Evolutionary conservation across 2,329 filamentous ascomycete species (phyloP).

Genomic region (Ophiostoma angusticollis): DNA sequence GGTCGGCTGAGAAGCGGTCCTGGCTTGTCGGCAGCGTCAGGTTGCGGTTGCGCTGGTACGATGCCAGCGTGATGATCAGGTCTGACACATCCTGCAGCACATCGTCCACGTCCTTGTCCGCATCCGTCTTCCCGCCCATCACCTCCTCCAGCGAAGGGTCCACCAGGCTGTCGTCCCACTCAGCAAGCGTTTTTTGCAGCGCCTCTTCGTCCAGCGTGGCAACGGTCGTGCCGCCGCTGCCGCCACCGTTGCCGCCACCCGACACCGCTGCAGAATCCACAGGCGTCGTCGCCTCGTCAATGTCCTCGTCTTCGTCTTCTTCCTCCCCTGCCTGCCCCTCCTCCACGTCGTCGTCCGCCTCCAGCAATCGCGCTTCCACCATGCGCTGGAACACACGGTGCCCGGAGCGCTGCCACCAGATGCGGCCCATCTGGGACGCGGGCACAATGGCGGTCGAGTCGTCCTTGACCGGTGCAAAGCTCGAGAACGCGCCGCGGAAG

Average conservation of each 20-base stretch:
- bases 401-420: slow-evolving; percentile 68
- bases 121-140: slow-evolving; percentile 36
- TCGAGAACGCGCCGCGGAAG: slow-evolving; percentile 66
- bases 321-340: slow-evolving; percentile 29
- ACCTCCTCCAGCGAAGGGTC: slow-evolving; percentile 45
- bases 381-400: slow-evolving; percentile 52
- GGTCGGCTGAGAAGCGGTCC: slow-evolving; percentile 46
- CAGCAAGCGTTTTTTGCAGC: slow-evolving; percentile 41
- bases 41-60: slow-evolving; percentile 68
- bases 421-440: slow-evolving; percentile 49
- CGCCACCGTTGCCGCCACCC: background rate
- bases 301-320: slow-evolving; percentile 24
- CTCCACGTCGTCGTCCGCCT: slow-evolving; percentile 24
- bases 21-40: slow-evolving; percentile 53
- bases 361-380: slow-evolving; percentile 37
- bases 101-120: slow-evolving; percentile 53
- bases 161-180: slow-evolving; percentile 44
- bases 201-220: slow-evolving; percentile 35
- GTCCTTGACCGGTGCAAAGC: slow-evolving; percentile 65
- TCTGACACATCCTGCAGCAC: slow-evolving; percentile 62
- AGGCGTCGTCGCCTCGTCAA: slow-evolving; percentile 22
- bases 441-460: slow-evolving; percentile 59
- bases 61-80: slow-evolving; percentile 62
- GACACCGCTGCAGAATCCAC: slow-evolving; percentile 1
- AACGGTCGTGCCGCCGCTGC: no score